Evolutionary conservation across 2,329 filamentous ascomycete genomes (phyloP).

Genomic region (Epichloe glyceriae): DNA sequence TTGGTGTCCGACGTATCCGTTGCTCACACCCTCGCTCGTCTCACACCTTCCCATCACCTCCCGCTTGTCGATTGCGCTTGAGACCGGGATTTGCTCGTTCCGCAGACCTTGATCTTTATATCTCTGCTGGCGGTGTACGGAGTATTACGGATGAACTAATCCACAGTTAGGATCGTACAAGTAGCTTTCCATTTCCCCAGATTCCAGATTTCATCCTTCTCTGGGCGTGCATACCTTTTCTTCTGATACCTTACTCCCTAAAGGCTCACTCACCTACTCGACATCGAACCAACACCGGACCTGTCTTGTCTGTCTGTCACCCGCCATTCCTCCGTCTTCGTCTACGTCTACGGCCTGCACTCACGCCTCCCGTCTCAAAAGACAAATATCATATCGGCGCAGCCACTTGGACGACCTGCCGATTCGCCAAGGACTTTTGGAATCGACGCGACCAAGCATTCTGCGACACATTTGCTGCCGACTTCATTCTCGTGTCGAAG

Average conservation of each 20-base stretch:
- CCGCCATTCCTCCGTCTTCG: not conserved
- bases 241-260: not conserved
- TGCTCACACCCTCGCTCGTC: not conserved
- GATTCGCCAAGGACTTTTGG: not conserved
- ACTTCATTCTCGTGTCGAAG: not conserved
- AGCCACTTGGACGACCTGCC: not conserved
- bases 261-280: not conserved
- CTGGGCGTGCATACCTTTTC: not conserved
- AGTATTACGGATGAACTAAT: not conserved
- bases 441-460: not conserved
- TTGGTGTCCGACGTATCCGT: conserved; percentile 5
- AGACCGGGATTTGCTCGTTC: not conserved
- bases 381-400: not conserved
- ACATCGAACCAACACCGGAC: not conserved
- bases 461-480: not conserved
- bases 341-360: not conserved
- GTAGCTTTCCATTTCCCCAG: conserved; percentile 3
- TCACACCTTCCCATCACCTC: not conserved
- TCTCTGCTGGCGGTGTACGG: not conserved
- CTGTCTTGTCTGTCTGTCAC: not conserved
- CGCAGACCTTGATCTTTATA: not conserved
- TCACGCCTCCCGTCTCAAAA: not conserved
- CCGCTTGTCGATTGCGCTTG: conserved; percentile 1
- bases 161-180: not conserved
- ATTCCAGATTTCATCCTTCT: not conserved